These are phyloP conservation scores for Corymbia citriodora DNA, from an alignment of 441 rosid species.

Conservation along the genomic window DNA sequence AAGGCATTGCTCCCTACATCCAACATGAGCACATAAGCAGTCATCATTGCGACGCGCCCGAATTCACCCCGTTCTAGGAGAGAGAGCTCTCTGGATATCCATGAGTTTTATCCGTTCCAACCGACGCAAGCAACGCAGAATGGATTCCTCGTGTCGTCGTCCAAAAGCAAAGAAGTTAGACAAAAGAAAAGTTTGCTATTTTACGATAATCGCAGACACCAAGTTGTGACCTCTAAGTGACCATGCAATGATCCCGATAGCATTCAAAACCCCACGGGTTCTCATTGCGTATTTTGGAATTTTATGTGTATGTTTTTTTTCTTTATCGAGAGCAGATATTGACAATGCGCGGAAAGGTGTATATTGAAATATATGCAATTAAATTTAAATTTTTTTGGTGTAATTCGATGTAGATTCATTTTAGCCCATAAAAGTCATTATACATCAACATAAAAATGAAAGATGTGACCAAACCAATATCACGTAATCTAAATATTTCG, in stretches of 20 bases:
- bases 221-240: constrained; percentile 52
- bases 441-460: not conserved
- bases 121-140: accelerated
- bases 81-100: no score
- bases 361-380: not conserved
- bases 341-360: not conserved
- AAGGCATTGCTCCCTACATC: no score
- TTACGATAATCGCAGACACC: constrained; percentile 53
- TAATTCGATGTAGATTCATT: no score
- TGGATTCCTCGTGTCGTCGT: not conserved
- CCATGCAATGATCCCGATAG: constrained; percentile 33
- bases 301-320: not conserved
- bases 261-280: constrained; percentile 19
- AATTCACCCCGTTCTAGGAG: not conserved
- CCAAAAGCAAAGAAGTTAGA: not conserved
- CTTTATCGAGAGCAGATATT: not conserved
- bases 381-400: no score
- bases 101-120: not conserved
- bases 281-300: not conserved
- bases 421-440: no score
- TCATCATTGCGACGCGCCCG: not conserved
- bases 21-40: not conserved
- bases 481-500: not conserved
- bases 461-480: accelerated
- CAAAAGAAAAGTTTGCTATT: not conserved